A percentile compares a stretch with the other conserved stretches of the same genome.
Conservation (phyloP, 495 filamentous ascomycete species). For the Haplographium delicatum region DNA sequence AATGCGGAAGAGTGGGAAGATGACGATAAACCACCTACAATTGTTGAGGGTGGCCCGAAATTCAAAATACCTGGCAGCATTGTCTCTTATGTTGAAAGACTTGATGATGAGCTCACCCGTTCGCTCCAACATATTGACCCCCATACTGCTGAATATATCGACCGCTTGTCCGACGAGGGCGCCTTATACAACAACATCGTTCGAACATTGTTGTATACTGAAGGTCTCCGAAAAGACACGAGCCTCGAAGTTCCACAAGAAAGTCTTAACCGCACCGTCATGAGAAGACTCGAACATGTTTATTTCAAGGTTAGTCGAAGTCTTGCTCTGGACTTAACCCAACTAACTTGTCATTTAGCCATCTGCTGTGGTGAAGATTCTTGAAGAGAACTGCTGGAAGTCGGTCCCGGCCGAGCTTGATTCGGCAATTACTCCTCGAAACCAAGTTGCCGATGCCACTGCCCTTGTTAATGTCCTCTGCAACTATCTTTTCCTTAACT, state of each 20-base stretch:
- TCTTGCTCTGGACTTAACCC: neutral
- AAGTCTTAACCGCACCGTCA: constrained; percentile 81
- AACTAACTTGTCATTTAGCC: constrained; percentile 49
- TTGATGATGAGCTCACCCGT: constrained; percentile 96
- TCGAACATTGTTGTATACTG: constrained; percentile 79
- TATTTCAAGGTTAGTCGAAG: constrained; percentile 80
- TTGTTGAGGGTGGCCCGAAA: constrained; percentile 64
- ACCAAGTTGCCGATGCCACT: constrained; percentile 54
- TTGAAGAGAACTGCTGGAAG: constrained; percentile 92
- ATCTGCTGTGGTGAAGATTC: constrained; percentile 81
- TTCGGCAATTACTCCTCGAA: constrained; percentile 74
- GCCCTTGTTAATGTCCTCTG: constrained; percentile 80
- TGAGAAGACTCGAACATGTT: constrained; percentile 90
- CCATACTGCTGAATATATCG: constrained; percentile 98
- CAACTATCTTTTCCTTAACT: constrained; percentile 90
- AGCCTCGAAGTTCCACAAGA: constrained; percentile 75
- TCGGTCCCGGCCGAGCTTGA: constrained; percentile 64
- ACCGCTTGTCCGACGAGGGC: constrained; percentile 84
- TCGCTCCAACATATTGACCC: constrained; percentile 96
- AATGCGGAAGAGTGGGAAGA: constrained; percentile 98
- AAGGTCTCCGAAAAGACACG: constrained; percentile 64
- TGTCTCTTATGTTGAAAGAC: constrained; percentile 88
- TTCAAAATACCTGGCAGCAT: constrained; percentile 86
- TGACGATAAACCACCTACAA: constrained; percentile 81
- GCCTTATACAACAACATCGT: constrained; percentile 90